Evolutionary conservation across 2,329 filamentous ascomycete genomes (phyloP).

Genomic region (Ceratocystis papillata): DNA sequence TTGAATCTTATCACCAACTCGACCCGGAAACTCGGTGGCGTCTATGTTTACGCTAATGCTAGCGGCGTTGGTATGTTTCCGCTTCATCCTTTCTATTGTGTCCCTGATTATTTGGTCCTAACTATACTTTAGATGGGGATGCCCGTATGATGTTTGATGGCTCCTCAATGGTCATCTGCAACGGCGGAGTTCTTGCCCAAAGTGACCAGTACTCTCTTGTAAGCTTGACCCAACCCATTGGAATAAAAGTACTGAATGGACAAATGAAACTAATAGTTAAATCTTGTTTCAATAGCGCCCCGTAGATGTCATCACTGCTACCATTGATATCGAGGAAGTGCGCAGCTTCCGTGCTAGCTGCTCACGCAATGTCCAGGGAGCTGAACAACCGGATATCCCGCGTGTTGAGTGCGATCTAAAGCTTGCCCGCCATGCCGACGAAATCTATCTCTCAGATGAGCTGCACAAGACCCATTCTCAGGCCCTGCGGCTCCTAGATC

Average conservation of each 20-base stretch:
- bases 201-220: constrained; percentile 52
- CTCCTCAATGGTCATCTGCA: constrained; percentile 34
- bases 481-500: constrained; percentile 27
- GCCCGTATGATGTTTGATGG: constrained; percentile 35
- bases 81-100: neutral
- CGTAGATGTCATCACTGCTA: constrained; percentile 56
- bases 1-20: constrained; percentile 56
- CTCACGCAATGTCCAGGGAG: constrained; percentile 49
- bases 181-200: constrained; percentile 53
- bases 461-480: constrained; percentile 26
- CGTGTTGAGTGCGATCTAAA: constrained; percentile 30
- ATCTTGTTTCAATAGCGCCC: constrained; percentile 33
- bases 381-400: constrained; percentile 32
- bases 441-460: constrained; percentile 30
- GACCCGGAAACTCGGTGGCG: constrained; percentile 50
- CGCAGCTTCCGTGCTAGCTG: constrained; percentile 47
- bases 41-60: constrained; percentile 40
- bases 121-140: constrained; percentile 26
- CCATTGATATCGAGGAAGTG: constrained; percentile 61
- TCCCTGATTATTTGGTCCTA: constrained; percentile 6
- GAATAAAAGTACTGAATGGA: constrained; percentile 27
- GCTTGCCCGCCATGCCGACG: constrained; percentile 26
- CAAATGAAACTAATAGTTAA: neutral
- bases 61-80: constrained; percentile 26
- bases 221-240: constrained; percentile 27